Percentiles rank a stretch among this genome's conserved stretches.
These are phyloP conservation scores for Aspergillus arachidicola DNA, from an alignment of 2,329 filamentous ascomycete genomes.

Conservation along the genomic window DNA sequence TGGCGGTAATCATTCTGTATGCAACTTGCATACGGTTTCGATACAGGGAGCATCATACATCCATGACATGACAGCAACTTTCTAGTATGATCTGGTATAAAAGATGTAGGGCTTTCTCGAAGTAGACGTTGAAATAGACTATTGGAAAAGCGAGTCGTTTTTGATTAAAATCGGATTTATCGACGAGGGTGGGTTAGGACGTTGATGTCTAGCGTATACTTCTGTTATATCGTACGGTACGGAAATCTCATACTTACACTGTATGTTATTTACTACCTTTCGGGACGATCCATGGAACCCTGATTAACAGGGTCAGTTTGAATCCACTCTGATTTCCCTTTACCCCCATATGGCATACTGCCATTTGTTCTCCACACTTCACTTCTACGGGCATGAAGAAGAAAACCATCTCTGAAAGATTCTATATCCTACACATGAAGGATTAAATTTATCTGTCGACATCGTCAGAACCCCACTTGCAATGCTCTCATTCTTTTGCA, in stretches of 20 bases:
- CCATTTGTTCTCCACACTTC: not conserved
- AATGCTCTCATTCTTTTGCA: not conserved
- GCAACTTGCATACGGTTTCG: slow-evolving; percentile 4
- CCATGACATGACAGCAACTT: not conserved
- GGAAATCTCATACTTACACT: not conserved
- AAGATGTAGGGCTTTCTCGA: not conserved
- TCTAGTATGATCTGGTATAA: too few relatives aligned
- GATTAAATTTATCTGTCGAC: slow-evolving; percentile 6
- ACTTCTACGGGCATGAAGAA: slow-evolving; percentile 9
- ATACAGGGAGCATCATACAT: not conserved
- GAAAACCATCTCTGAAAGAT: not conserved
- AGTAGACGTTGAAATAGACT: not conserved
- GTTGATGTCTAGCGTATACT: not conserved
- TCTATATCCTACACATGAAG: not conserved
- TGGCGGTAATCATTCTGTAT: slow-evolving; percentile 7
- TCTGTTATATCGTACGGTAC: not conserved
- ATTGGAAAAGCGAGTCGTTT: not conserved
- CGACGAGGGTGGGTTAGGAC: not conserved
- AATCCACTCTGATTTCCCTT: not conserved
- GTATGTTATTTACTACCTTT: not conserved
- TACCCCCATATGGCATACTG: not conserved
- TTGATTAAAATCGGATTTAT: not conserved
- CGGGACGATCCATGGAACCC: not conserved
- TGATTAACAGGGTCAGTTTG: not conserved
- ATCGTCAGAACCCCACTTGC: slow-evolving; percentile 1